phyloP scores from a whole-genome alignment of 768 basidiomycete genomes.

The Termitomyces titanicus region DNA sequence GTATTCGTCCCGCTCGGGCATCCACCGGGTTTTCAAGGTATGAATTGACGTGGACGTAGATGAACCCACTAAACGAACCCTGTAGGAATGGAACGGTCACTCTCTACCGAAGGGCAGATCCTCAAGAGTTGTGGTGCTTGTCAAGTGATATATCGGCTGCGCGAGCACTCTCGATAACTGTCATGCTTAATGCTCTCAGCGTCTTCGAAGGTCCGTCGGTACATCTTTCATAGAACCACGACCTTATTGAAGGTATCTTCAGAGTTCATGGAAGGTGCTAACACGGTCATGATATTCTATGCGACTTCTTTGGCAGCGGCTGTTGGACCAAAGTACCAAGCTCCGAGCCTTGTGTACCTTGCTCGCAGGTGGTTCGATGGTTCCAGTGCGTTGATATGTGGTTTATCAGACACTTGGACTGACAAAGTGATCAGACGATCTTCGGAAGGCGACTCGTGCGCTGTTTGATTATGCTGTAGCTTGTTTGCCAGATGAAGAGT shows the following conservation, averaged over 20 bases:
- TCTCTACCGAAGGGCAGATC: slow-evolving; percentile 32
- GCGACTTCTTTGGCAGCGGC: slow-evolving; percentile 61
- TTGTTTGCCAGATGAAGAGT: slow-evolving; percentile 64
- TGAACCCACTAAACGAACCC: neutral
- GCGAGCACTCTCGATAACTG: slow-evolving; percentile 61
- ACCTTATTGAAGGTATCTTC: slow-evolving; percentile 3
- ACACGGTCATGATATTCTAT: slow-evolving; percentile 79
- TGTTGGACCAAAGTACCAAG: slow-evolving; percentile 57
- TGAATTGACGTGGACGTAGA: slow-evolving; percentile 4
- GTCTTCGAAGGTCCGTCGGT: slow-evolving; percentile 58
- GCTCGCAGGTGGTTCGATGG: slow-evolving; percentile 75
- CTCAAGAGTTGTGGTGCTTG: slow-evolving; percentile 63
- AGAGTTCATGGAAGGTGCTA: slow-evolving; percentile 71
- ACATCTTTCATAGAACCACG: neutral
- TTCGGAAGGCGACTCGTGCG: slow-evolving; percentile 71
- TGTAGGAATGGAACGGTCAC: slow-evolving; percentile 37
- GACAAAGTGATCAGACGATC: slow-evolving; percentile 46
- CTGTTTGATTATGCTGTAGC: slow-evolving; percentile 77
- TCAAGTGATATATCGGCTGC: slow-evolving; percentile 69
- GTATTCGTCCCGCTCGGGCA: slow-evolving; percentile 33
- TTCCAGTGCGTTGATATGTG: slow-evolving; percentile 45
- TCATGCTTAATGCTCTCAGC: slow-evolving; percentile 68
- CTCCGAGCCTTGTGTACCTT: slow-evolving; percentile 71
- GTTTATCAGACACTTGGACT: neutral
- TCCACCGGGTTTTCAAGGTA: slow-evolving; percentile 52